Evolutionary conservation across 2,329 filamentous ascomycete genomes (phyloP), one percentile per base, ranked within the genome.

Genomic region (Aureobasidium sp.): DNA sequence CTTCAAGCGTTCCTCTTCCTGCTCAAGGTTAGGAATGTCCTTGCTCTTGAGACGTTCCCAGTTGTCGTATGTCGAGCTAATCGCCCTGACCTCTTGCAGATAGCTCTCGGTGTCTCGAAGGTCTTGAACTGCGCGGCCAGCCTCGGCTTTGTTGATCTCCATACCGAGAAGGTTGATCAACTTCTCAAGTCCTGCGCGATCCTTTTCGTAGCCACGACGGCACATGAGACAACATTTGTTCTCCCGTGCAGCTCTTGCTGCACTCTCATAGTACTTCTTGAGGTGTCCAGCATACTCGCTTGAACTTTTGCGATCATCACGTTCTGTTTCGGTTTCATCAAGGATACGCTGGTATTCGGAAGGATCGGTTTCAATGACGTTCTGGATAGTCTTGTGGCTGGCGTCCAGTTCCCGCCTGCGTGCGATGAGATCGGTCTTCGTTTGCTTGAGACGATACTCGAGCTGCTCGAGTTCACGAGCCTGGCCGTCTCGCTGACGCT

Each of bases 171-270:
- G 87, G 42, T 82, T 79, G 53, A 85, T 75, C 63, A 95, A 79
- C 57, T 78, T 82, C n/a, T 80, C 84, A 64, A 81, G 85, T 67
- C 81, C 83, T 33, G 74, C 80, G 65, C 77, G 77, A 68, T 79
- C 70, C 60, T 83, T 73, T n/a, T 63, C 59, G 70, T 96, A 91
- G 4, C 79, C 73, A 57, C 90, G 83, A 45, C 83, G 80, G 69
- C 93, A 97, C 23, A 94, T 83, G 35, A 84, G 81, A 71, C 93
- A 97, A 46, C 81, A 82, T 66, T 90, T 88, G 58, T 88, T 82
- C 35, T 84, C 78, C 59, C 87, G 80, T 11, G 89, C 81, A 23
- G 79, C 80, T 37, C 83, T 79, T 54, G 90, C 77, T 68, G 87
- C 90, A 55, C 84, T 82, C 46, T 76, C 77, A 70, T 89, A 91